These are phyloP conservation scores for Coprinopsis sp. DNA, from an alignment of 768 basidiomycete genomes.

Conservation along the genomic window DNA sequence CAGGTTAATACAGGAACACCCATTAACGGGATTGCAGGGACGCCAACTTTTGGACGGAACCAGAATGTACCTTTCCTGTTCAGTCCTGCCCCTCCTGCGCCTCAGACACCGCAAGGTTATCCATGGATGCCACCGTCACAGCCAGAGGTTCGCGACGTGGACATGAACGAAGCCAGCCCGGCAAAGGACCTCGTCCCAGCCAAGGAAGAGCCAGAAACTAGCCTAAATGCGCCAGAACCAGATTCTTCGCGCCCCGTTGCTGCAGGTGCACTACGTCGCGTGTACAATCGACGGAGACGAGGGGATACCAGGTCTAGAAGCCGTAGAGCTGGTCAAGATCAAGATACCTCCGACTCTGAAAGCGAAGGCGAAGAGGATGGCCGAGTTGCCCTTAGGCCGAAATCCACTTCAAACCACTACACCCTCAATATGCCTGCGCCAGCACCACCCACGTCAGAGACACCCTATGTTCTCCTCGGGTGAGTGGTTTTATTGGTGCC, in stretches of 20 bases:
- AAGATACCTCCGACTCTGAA: conserved; percentile 36
- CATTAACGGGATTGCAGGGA: conserved; percentile 27
- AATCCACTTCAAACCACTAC: conserved; percentile 72
- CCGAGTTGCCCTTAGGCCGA: conserved; percentile 35
- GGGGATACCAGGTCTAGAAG: conserved; percentile 26
- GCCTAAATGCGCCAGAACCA: conserved; percentile 29
- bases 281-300: conserved; percentile 58
- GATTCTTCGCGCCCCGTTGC: conserved; percentile 39
- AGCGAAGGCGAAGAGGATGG: conserved; percentile 45
- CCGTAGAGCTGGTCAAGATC: conserved; percentile 26
- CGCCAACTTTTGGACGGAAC: conserved; percentile 61
- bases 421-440: conserved; percentile 75
- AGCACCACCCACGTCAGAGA: conserved; percentile 51
- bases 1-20: conserved; percentile 41
- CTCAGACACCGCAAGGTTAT: conserved; percentile 46
- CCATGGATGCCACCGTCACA: conserved; percentile 65
- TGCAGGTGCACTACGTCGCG: conserved; percentile 58
- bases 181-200: too few species aligned
- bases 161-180: conserved; percentile 73
- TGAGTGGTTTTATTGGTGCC: conserved; percentile 33
- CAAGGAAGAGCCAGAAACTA: conserved; percentile 17
- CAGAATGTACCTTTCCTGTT: conserved; percentile 73
- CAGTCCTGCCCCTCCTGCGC: conserved; percentile 31
- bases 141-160: conserved; percentile 59
- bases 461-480: conserved; percentile 85